Percentiles rank a stretch among this genome's conserved stretches.
Conservation (phyloP, 352 stramenopile species). For the Thraustochytrium striatum region DNA sequence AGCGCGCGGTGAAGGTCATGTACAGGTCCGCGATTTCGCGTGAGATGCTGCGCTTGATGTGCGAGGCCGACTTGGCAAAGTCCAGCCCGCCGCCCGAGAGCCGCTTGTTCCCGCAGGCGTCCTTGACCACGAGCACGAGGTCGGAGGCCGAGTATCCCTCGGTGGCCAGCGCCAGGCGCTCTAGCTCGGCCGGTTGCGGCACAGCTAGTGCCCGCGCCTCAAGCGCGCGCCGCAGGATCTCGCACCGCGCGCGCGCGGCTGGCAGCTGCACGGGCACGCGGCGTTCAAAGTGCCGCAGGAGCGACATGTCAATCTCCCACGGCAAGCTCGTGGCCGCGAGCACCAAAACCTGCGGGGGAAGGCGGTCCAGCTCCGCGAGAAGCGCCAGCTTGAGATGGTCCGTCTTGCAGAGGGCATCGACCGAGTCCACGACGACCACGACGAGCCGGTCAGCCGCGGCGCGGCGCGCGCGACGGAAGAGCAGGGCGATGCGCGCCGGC, state of each 20-base stretch:
- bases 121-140: neutral
- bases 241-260: neutral
- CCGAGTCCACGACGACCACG: neutral
- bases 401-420: neutral
- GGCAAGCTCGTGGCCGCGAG: neutral
- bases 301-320: neutral
- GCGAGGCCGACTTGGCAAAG: neutral
- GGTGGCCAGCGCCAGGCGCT: neutral
- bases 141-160: neutral
- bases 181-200: neutral
- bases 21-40: neutral
- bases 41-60: neutral
- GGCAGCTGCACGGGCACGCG: neutral
- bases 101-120: neutral
- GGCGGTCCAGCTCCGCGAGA: neutral
- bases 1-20: neutral
- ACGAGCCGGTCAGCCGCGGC: neutral
- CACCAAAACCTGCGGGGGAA: neutral
- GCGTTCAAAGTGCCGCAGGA: neutral
- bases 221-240: neutral
- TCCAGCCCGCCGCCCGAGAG: neutral
- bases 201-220: neutral
- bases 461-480: neutral
- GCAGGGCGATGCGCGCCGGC: neutral
- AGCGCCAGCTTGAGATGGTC: neutral